A percentile compares a stretch with the other conserved stretches of the same genome.
These are phyloP conservation scores for Ganoderma boninense DNA, from an alignment of 1,284 basidiomycete species.

Conservation along the genomic window DNA sequence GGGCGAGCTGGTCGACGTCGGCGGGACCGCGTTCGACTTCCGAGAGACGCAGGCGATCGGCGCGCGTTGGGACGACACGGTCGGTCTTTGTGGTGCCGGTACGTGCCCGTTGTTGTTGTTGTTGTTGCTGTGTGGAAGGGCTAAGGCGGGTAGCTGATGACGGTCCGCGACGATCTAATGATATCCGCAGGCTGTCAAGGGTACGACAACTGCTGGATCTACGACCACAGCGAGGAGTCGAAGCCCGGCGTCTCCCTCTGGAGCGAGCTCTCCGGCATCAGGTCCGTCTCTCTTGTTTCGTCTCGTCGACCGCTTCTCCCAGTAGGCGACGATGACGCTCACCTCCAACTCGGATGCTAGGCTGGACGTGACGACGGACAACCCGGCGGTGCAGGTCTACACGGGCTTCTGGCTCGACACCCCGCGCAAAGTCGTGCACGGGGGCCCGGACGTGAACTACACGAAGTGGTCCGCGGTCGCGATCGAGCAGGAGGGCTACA, in stretches of 20 bases:
- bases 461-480: too few species aligned
- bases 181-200: conserved; percentile 35
- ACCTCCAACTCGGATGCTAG: conserved; percentile 36
- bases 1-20: conserved; percentile 53
- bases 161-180: neutral
- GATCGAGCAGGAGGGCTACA: too few species aligned
- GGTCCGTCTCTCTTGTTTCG: conserved; percentile 45
- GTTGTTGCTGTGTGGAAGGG: neutral
- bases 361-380: conserved; percentile 59
- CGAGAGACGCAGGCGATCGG: conserved; percentile 50
- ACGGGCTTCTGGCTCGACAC: conserved; percentile 54
- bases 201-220: conserved; percentile 49
- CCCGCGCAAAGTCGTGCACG: conserved; percentile 48
- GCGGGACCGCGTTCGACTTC: conserved; percentile 56
- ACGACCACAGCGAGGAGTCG: conserved; percentile 44
- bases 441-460: too few species aligned
- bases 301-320: neutral
- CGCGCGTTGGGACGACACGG: conserved; percentile 50
- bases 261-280: conserved; percentile 58
- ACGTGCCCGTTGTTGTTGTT: conserved; percentile 5
- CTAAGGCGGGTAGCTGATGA: neutral
- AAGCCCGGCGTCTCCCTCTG: conserved; percentile 44
- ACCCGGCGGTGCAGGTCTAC: conserved; percentile 59
- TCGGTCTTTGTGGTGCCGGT: conserved; percentile 51
- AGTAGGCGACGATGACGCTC: neutral